Evolutionary conservation across 2,329 filamentous ascomycete species (phyloP), one percentile per base, ranked within the genome.

Genomic region (Pseudocercospora eumusae): DNA sequence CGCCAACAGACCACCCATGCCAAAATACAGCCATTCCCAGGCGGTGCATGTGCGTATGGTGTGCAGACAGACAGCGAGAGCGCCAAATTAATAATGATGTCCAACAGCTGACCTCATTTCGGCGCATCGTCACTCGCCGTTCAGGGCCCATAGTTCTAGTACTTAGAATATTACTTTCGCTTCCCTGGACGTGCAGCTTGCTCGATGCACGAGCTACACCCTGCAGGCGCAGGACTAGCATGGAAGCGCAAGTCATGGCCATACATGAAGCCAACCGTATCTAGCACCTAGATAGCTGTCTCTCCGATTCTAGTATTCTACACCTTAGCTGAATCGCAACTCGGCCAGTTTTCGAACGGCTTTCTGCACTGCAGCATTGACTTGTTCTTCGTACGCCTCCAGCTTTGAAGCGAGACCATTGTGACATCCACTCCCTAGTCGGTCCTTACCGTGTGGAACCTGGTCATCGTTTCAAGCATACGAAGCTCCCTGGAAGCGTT

Each of bases 371-470:
- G 44, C 44, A 49, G 44, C 44, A 49, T 23, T 13, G 20, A 52
- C 49, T 31, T 52, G 49, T 25, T 28, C 20, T 28, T 52, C 49
- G 49, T 23, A 54, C 52, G 52, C 27, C 8, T 31, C 7, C 21
- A 9, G 15, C 52, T 25, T 54, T 25, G 18, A 57, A 57, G 56
- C 45, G 55, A 63, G 42, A n/a, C 56, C 61, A 47, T 47, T 57
- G 57, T 63, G 36, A 44, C 61, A 57, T 53, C 45, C 50, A 36
- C 33, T 18, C 50, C 40, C 56, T 59, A 31, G 61, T 60, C 61
- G 57, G 61, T 63, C 61, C 57, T 60, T 63, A 63, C 61, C 61
- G 61, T 56, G 60, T 62, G 57, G 57, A 63, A 54, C 61, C 61
- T 63, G 57, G 44, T 60, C 47, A 31, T 40, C 28, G 52, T 54